Base-by-base conservation (phyloP, 768 basidiomycete genomes). In the Clitopilus passeckerianus region DNA sequence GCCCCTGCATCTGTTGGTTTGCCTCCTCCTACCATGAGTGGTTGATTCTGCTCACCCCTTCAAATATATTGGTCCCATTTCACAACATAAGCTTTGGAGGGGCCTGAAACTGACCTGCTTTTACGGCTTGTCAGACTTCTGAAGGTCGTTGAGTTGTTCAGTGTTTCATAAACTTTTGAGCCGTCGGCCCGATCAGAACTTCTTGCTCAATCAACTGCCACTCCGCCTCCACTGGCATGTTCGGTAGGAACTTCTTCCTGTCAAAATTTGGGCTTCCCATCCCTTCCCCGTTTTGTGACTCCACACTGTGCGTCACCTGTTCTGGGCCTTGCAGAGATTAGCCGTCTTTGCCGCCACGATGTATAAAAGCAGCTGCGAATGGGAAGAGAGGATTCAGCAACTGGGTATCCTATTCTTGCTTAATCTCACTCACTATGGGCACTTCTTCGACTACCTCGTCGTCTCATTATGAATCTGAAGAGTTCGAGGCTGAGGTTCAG, bases 401-500 rank as follows among this genome's bases (percentile, higher is more conserved):
- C 18, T 50, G 46, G 46, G 46, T 41, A n/a, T 20, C 20, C 46
- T 18, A 12, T 50, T 5, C 20, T 22, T 9, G 18, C 18, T 18
- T 50, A 3, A 18, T 18, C 46, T 12, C 37, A 41, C n/a, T 41
- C 37, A 41, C 46, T n/a, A 50, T 50, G 46, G 46, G 46, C 20
- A 7, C 46, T 50, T 50, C 46, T 1, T 50, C 46, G 12, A 10
- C 12, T n/a, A 15, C 37, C 9, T 50, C 46, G 46, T 10, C n/a
- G 5, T 18, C 18, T n/a, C 46, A 23, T 5, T 50, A 50, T 23
- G 46, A 50, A n/a, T 50, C 46, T 50, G 16, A 18, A 22, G 46
- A 67, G 20, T 75, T 74, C 58, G 70, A 73, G 27, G 70, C 66
- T 8, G 70, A 77, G 61, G 75, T 79, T 16, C 68, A 67, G 22